Base-by-base conservation (phyloP, 176 grass and related monocot genomes). In the Avena eriantha region DNA sequence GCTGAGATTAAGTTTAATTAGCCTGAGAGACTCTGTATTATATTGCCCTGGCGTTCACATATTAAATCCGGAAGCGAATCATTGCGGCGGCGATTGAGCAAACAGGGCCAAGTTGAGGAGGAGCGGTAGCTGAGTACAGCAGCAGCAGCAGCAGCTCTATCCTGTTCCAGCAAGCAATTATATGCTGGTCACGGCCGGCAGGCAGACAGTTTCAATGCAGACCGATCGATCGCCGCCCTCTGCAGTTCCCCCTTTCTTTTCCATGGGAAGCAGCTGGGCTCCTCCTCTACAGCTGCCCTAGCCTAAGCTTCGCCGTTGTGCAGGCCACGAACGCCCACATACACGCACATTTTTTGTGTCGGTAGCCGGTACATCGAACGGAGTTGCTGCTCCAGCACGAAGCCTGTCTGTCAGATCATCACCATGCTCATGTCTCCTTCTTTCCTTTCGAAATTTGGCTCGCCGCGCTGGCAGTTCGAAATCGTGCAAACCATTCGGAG, bases 291-390 rank as follows among this genome's bases (percentile, higher is more conserved):
- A n/a, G 11, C 14, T 46, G 51, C 49, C 14, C 13, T 54, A 51
- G 12, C 49, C 50, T 16, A n/a, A 17, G 19, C 31, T 5, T 43
- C 59, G 47, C 57, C 76, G 76, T 71, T 66, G 17, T 58, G 76
- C 36, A 85, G 83, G 4, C 19, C 48, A 31, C 19, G 7, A 68
- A n/a, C 29, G 29, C 1, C 0, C 3, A 36, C 3, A 36, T 36
- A 10, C 12, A 2, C 19, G 48, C 35, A 55, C 26, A 16, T 17
- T 67, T 67, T 89, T 21, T 57, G 82, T 57, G 77, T 85, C 77
- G 77, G 87, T 47, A 66, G 18, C n/a, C n/a, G n/a, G n/a, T n/a
- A n/a, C n/a, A 61, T 74, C 19, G 8, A 69, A 83, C 22, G 47
- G 17, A 45, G 31, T 16, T 41, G 41, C 19, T 50, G 63, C 43